Evolutionary conservation across 805 yeast genomes (phyloP).

Genomic region (Debaryomyces prosopidis): DNA sequence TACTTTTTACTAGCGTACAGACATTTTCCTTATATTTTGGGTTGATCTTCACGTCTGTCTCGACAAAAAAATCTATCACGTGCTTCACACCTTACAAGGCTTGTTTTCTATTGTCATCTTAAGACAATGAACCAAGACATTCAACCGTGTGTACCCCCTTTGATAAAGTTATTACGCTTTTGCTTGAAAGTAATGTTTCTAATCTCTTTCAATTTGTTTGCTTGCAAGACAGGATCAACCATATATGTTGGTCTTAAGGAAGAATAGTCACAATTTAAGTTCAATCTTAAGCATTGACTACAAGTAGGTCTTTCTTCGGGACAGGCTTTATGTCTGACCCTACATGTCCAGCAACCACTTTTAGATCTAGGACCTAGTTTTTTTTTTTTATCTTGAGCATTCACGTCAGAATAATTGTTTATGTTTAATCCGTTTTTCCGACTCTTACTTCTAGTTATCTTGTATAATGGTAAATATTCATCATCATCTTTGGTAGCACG

Average conservation of each 20-base stretch:
- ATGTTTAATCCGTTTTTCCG: background rate
- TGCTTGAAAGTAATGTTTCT: constrained; percentile 41
- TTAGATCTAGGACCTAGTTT: constrained; percentile 41
- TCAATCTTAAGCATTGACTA: constrained; percentile 55
- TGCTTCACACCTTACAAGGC: too few relatives aligned
- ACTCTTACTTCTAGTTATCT: constrained; percentile 10
- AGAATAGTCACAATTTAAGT: constrained; percentile 58
- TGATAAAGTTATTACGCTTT: constrained; percentile 15
- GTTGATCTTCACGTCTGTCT: too few relatives aligned
- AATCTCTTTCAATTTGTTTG: constrained; percentile 50
- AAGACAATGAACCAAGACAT: too few relatives aligned
- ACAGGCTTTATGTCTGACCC: constrained; percentile 71
- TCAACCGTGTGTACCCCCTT: constrained; percentile 5
- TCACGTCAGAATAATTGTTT: background rate
- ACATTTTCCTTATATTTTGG: too few relatives aligned
- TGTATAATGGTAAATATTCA: constrained; percentile 7
- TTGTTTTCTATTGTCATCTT: too few relatives aligned
- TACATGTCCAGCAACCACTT: constrained; percentile 78
- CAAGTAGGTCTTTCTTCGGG: constrained; percentile 66
- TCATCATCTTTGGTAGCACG: constrained; percentile 1
- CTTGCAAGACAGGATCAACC: constrained; percentile 40
- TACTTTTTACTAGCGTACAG: too few relatives aligned
- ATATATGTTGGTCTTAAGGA: constrained; percentile 55
- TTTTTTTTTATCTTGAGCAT: constrained; percentile 15
- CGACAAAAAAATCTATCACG: too few relatives aligned